Conservation (phyloP, 1,284 basidiomycete species). For the Sporisorium sorghi region DNA sequence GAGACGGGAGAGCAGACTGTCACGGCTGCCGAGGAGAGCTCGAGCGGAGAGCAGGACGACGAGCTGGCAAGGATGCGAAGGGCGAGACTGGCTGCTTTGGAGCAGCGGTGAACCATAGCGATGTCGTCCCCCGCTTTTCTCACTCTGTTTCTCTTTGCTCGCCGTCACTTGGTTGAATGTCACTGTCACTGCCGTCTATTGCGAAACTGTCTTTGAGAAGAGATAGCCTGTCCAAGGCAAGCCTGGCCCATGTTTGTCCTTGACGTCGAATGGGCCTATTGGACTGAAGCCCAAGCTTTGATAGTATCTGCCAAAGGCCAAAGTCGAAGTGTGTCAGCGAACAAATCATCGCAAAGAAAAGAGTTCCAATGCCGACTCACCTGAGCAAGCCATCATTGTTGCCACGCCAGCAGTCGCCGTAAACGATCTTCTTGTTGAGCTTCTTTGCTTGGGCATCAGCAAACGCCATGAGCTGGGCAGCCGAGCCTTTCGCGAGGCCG, state of each 20-base stretch:
- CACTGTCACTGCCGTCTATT: background rate
- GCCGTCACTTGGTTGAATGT: background rate
- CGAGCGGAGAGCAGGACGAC: conserved; percentile 2
- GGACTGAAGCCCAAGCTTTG: conserved; percentile 31
- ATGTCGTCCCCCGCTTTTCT: background rate
- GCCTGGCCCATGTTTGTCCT: conserved; percentile 40
- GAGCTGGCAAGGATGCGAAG: conserved; percentile 27
- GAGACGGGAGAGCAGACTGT: background rate
- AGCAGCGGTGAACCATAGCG: conserved; percentile 15
- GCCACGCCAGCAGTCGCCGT: conserved; percentile 50
- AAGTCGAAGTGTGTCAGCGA: background rate
- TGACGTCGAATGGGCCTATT: conserved; percentile 35
- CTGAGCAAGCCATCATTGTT: conserved; percentile 35
- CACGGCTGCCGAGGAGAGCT: too few species aligned
- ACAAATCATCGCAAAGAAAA: too few species aligned
- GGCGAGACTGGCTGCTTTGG: conserved; percentile 37
- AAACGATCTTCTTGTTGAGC: conserved; percentile 17
- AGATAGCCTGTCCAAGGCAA: conserved; percentile 44
- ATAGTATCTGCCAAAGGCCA: conserved; percentile 30
- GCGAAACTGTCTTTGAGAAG: conserved; percentile 16
- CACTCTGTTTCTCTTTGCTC: background rate
- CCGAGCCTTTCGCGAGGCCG: conserved; percentile 31
- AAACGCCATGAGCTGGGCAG: conserved; percentile 16
- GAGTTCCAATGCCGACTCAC: conserved; percentile 12
- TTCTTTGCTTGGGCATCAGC: conserved; percentile 6